These are phyloP conservation scores for Entomortierella lignicola DNA, from an alignment of 192 early-diverging fungal species.

Conservation along the genomic window DNA sequence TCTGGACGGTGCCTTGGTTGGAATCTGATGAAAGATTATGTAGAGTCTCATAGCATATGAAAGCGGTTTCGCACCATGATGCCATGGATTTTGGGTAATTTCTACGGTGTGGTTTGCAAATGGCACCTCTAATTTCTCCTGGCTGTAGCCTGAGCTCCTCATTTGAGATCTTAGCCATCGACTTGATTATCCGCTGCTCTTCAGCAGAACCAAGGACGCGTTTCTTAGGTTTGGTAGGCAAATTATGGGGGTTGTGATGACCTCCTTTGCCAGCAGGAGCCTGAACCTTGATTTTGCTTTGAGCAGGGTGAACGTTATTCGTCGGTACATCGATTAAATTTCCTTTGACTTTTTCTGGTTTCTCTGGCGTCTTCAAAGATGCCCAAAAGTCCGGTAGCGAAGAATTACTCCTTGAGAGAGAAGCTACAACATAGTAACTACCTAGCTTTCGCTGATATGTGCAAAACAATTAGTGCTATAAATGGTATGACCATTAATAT, in stretches of 20 bases:
- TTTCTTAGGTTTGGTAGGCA: neutral
- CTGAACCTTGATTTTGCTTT: neutral
- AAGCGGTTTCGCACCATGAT: conserved; percentile 23
- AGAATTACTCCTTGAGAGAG: neutral
- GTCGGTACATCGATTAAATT: conserved; percentile 42
- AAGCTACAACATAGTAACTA: too few species aligned
- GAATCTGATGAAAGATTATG: conserved; percentile 23
- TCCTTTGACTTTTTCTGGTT: conserved; percentile 17
- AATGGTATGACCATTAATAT: too few species aligned
- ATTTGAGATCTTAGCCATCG: neutral
- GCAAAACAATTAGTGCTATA: too few species aligned
- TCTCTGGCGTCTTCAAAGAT: conserved; percentile 1
- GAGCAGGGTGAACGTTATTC: neutral
- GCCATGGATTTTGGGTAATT: neutral
- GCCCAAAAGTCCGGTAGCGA: conserved; percentile 7
- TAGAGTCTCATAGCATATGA: conserved; percentile 33
- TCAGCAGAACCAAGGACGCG: neutral
- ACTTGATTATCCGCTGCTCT: neutral
- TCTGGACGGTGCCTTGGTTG: neutral
- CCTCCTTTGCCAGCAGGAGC: neutral
- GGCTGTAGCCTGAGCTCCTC: neutral
- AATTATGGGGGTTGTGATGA: neutral
- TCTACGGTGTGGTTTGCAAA: neutral
- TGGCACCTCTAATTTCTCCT: neutral
- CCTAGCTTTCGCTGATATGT: too few species aligned